Evolutionary conservation across 2,329 filamentous ascomycete genomes (phyloP).

Genomic region (Acrodontium crateriforme): DNA sequence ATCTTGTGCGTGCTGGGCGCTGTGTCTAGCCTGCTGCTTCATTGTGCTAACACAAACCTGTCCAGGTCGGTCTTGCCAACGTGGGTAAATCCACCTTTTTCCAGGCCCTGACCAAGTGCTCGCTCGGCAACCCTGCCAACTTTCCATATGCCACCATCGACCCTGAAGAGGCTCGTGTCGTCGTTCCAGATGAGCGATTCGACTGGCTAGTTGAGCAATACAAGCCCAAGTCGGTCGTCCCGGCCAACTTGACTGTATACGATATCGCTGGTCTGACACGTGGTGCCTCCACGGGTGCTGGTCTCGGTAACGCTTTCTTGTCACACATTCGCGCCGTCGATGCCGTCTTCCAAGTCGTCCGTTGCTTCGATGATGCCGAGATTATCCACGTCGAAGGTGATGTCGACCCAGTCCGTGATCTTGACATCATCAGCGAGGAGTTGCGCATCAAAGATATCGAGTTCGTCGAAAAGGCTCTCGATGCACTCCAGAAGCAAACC

Average conservation of each 20-base stretch:
- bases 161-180: conserved; percentile 91
- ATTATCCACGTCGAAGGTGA: conserved; percentile 99
- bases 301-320: conserved; percentile 94
- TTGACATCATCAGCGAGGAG: conserved; percentile 95
- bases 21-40: too few species aligned
- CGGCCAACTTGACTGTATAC: conserved; percentile 94
- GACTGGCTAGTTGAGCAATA: conserved; percentile 95
- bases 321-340: conserved; percentile 80
- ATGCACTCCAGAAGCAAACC: conserved; percentile 87
- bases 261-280: conserved; percentile 95
- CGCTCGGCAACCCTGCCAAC: conserved; percentile 91
- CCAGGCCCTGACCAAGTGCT: conserved; percentile 97
- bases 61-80: conserved; percentile 91
- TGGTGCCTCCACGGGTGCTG: conserved; percentile 91
- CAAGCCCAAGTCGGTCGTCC: conserved; percentile 94
- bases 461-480: conserved; percentile 90
- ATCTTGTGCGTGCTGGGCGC: conserved; percentile 19
- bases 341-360: conserved; percentile 27
- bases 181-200: conserved; percentile 90
- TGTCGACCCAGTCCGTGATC: conserved; percentile 84
- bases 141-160: conserved; percentile 99
- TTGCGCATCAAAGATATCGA: conserved; percentile 96
- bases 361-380: conserved; percentile 78
- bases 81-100: conserved; percentile 99
- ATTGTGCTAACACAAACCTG: too few species aligned